Base-by-base conservation (phyloP, 805 yeast genomes). In the Wickerhamiella vanderwaltii region DNA sequence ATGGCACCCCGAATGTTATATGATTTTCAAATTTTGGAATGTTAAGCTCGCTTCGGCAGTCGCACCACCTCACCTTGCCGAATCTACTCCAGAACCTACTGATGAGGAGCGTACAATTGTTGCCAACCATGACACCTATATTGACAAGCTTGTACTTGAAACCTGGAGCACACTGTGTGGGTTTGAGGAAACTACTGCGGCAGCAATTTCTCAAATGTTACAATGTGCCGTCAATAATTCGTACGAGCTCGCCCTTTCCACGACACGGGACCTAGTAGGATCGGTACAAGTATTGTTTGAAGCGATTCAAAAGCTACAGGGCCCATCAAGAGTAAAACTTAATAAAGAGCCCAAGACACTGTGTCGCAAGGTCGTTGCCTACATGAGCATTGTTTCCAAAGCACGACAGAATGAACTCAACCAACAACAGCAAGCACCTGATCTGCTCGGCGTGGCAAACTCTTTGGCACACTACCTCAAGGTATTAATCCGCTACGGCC, bases 1-100 rank as follows among this genome's bases (percentile, higher is more conserved):
- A 57, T 91, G 99, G 99, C 99, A 91, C 61, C 97, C 96, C 1
- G 97, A 93, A 58, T 91, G 99, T 65, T 91, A 86, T 57, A 93
- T 93, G 86, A 93, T 91, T 36, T 87, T 82, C 65, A 87, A 87
- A 60, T 87, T 85, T 55, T 91, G 98, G 98, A 86, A 85, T 56
- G 94, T 87, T 16, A 72, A 77, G 44, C 66, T 91, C 17, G 71
- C 79, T 11, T 23, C 41, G 4, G 40, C 29, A 9, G 34, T 35
- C 4, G 11, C 17, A 2, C 37, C 37, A 9, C 38, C 24, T 7
- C 12, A 18, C 13, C 18, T n/a, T 5, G 24, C 19, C 2, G 13
- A n/a, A 16, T 16, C 3, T 7, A 16, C 32, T 3, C 38, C 40
- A 26, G 22, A 15, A 18, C 41, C 41, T 6, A 30, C 34, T 17